Conservation (phyloP, 2,329 filamentous ascomycete species). For the Trichoderma atrobrunneum region DNA sequence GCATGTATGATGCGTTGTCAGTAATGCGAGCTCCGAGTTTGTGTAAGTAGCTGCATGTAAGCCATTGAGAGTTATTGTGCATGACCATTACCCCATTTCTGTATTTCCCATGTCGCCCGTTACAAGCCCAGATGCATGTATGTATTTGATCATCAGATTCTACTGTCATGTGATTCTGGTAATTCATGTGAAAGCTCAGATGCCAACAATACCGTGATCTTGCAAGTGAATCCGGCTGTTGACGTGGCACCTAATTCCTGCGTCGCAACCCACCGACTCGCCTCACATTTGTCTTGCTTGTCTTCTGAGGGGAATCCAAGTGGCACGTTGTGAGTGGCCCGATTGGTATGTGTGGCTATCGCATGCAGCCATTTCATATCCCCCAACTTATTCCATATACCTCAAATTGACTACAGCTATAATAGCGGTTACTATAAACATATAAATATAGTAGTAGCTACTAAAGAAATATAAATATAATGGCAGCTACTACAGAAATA, state of each 20-base stretch:
- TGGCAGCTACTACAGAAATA: too few species aligned
- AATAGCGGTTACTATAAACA: too few species aligned
- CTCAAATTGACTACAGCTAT: too few species aligned
- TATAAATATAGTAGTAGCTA: too few species aligned
- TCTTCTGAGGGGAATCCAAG: neutral
- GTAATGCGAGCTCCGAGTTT: neutral
- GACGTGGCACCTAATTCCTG: neutral
- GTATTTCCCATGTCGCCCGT: neutral
- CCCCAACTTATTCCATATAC: too few species aligned
- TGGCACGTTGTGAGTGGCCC: conserved; percentile 1
- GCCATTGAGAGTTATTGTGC: neutral
- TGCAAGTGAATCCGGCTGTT: neutral
- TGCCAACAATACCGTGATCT: neutral
- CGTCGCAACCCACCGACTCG: too few species aligned
- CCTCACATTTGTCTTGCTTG: neutral
- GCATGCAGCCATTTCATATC: neutral
- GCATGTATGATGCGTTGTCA: neutral
- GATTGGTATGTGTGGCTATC: neutral
- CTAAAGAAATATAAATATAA: too few species aligned
- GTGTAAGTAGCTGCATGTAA: neutral
- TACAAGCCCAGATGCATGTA: neutral
- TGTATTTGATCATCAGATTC: neutral
- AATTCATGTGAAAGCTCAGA: neutral
- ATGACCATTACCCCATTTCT: neutral
- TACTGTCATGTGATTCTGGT: accelerated